These are phyloP conservation scores for Alliaria petiolata DNA, from an alignment of 345 rosid species.

Conservation along the genomic window DNA sequence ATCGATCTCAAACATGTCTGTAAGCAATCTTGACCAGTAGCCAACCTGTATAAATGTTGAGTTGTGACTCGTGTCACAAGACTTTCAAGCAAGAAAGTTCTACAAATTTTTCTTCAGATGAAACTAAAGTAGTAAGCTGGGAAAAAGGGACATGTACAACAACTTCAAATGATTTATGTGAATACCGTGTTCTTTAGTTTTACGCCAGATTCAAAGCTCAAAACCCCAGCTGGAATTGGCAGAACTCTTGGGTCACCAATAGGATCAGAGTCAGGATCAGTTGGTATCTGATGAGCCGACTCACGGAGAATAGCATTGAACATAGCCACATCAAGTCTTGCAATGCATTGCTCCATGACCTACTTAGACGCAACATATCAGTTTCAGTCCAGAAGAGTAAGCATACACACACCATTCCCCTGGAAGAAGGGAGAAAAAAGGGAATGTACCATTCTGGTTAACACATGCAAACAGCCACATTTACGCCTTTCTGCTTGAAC, in stretches of 20 bases:
- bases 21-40: conserved; percentile 83
- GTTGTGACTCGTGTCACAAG: conserved; percentile 17
- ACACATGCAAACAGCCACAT: conserved; percentile 80
- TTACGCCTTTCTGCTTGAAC: conserved; percentile 64
- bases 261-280: conserved; percentile 87
- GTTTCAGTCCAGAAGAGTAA: conserved; percentile 25
- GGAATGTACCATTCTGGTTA: conserved; percentile 62
- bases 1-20: conserved; percentile 63
- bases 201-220: conserved; percentile 98
- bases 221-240: conserved; percentile 93
- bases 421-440: background rate
- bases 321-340: conserved; percentile 92
- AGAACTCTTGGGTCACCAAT: conserved; percentile 78
- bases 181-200: conserved; percentile 88
- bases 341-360: conserved; percentile 85
- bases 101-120: background rate
- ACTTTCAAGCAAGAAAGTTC: conserved; percentile 1
- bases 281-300: conserved; percentile 86
- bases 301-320: conserved; percentile 97
- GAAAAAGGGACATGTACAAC: background rate
- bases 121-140: background rate
- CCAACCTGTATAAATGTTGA: conserved; percentile 57
- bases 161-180: background rate
- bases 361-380: conserved; percentile 46
- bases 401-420: conserved; percentile 13